phyloP scores from a whole-genome alignment of 768 basidiomycete species.

The Leucocoprinus sp. region DNA sequence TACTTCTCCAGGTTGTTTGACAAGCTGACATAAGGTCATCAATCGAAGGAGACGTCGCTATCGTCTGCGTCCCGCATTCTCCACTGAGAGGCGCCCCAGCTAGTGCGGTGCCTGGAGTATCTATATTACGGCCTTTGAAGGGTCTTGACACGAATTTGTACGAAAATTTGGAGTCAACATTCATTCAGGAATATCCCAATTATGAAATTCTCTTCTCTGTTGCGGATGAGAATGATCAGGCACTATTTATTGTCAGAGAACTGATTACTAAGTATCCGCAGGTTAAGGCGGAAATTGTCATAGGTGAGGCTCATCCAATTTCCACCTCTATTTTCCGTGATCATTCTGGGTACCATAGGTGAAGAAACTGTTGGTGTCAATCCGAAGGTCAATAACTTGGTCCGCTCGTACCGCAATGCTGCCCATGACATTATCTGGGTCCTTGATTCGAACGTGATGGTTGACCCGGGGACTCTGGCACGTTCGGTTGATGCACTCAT shows the following conservation, averaged over 20 bases:
- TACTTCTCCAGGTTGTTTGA: neutral
- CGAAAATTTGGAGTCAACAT: constrained; percentile 92
- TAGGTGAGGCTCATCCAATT: constrained; percentile 43
- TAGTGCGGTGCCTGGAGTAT: constrained; percentile 70
- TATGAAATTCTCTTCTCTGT: constrained; percentile 90
- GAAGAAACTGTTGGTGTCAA: constrained; percentile 84
- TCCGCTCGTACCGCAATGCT: constrained; percentile 75
- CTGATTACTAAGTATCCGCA: constrained; percentile 72
- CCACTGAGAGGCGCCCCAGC: constrained; percentile 43
- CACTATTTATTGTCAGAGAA: constrained; percentile 72
- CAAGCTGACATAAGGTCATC: constrained; percentile 1
- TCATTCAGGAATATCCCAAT: constrained; percentile 84
- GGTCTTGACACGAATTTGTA: constrained; percentile 93
- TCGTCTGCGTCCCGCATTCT: constrained; percentile 53
- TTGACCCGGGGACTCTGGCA: constrained; percentile 69
- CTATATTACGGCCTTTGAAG: constrained; percentile 89
- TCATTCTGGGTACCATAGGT: constrained; percentile 34
- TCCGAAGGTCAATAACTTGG: constrained; percentile 96
- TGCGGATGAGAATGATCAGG: constrained; percentile 83
- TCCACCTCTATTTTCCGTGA: neutral
- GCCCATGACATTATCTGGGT: constrained; percentile 91
- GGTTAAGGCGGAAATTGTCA: constrained; percentile 63
- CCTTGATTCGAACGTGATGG: constrained; percentile 89
- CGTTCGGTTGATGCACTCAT: constrained; percentile 76
- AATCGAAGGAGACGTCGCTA: constrained; percentile 64